Conservation (phyloP, 2,329 filamentous ascomycete genomes). For the Trichoderma atroviride region DNA sequence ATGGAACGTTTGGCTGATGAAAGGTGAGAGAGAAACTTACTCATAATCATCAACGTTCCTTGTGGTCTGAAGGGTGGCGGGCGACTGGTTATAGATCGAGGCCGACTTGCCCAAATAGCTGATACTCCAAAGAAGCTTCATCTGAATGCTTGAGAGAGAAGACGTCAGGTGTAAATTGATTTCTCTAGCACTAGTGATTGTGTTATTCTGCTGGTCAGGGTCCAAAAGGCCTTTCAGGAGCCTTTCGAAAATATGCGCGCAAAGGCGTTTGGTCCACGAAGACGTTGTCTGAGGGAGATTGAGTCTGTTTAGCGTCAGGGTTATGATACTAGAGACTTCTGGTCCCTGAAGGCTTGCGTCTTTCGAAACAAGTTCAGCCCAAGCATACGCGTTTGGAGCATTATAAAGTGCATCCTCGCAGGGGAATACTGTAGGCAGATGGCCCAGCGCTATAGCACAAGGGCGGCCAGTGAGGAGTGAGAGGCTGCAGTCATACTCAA, state of each 20-base stretch:
- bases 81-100: not conserved
- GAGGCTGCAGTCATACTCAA: constrained; percentile 41
- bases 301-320: constrained; percentile 4
- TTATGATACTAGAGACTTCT: constrained; percentile 22
- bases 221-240: constrained; percentile 36
- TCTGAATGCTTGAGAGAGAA: not conserved
- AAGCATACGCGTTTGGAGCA: constrained; percentile 35
- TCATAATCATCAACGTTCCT: not conserved
- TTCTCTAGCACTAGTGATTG: constrained; percentile 32
- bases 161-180: constrained; percentile 33
- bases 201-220: constrained; percentile 31
- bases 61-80: not conserved
- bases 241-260: constrained; percentile 37
- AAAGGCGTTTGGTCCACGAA: constrained; percentile 37
- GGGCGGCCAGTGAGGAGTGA: constrained; percentile 37
- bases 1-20: not conserved
- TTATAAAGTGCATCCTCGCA: constrained; percentile 38
- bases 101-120: not conserved
- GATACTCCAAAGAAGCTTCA: not conserved
- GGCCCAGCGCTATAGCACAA: constrained; percentile 36
- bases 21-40: constrained; percentile 27
- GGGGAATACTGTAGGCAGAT: constrained; percentile 36
- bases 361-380: constrained; percentile 32
- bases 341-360: constrained; percentile 18
- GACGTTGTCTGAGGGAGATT: constrained; percentile 29